Base-by-base conservation (phyloP, 768 basidiomycete genomes). In the Hygrophorus pudorinus region DNA sequence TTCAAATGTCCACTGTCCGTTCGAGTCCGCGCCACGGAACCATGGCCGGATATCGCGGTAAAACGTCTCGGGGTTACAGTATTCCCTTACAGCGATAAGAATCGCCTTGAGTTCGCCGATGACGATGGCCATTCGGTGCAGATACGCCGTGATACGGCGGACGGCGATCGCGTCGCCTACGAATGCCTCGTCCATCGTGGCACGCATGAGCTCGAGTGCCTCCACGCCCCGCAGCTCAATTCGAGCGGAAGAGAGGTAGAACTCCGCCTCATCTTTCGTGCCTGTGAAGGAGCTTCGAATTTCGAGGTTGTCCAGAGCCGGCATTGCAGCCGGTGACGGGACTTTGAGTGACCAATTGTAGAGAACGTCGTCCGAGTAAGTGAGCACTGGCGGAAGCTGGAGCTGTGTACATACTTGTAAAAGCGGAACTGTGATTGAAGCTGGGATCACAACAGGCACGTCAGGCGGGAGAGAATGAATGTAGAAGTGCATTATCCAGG, bases 351-450 rank as follows among this genome's bases (percentile, higher is more conserved):
- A 49, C 85, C 86, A 89, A 56, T 97, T 96, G 65, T 91, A 97
- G 18, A 98, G 71, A 5, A 97, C 92, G 30, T 82, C 83, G 58
- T 96, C 93, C 16, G 92, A 83, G 59, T 92, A 98, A 1, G 93
- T 96, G 40, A 93, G 72, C 24, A 97, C 68, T 0, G 94, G 89
- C 1, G 94, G 94, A 2, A 97, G 66, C 39, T 84, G 81, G 13
- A 98, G 75, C 31, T 80, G 62, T 0, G 66, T 62, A 11, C 79
- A 85, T 20, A 93, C 70, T 42, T 76, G 71, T 11, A 93, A 71
- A 34, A 91, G 73, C 1, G 94, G 93, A 8, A 90, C 60, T 4
- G 86, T 73, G 41, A 99, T 66, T 0, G 81, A 68, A 0, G 70
- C 60, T 6, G 94, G 94, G 39, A 99, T 85, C 27, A 67, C 61